Base-by-base conservation (phyloP, 257 asterid species). In the Rauvolfia tetraphylla region DNA sequence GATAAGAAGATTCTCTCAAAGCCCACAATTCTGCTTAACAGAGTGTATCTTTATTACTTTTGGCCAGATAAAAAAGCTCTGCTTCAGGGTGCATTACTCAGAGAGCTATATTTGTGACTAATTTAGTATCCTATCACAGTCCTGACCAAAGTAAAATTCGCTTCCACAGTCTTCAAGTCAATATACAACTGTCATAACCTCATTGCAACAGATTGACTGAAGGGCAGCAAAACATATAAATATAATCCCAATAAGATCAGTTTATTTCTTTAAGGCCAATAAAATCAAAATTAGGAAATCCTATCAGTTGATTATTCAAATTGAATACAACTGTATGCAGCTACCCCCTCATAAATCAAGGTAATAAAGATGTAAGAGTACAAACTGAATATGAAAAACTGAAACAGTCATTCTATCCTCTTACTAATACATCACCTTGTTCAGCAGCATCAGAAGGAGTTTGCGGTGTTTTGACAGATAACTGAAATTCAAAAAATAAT, bases 401-500 rank as follows among this genome's bases (percentile, higher is more conserved):
- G 79, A 79, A 83, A 73, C 38, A 72, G 77, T 84, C 85, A 72
- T 51, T 51, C 0, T 51, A 83, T 81, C 74, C 82, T 77, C 83
- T 82, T 14, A 70, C 77, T 72, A 79, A 33, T 79, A 75, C 77
- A 82, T 82, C 87, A 95, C 99, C 98, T 95, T 95, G 96, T 82
- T 95, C 97, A 71, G 89, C 84, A 61, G 92, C 84, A 81, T 95
- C 99, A 70, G 85, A 75, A 81, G 90, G 84, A 68, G 89, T 80
- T 76, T 72, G 92, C 14, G 80, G 86, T 38, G 93, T 87, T 85
- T 85, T 91, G 65, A 77, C 88, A 1, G 99, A 84, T 79, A 95
- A 89, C 99, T 95, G 94, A 84, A 82, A 83, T 66, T 80, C 71
- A 66, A 67, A 75, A 71, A 70, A 74, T 36, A 81, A 79, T 79